These are phyloP conservation scores for Neodidymelliopsis sp. DNA, from an alignment of 2,329 filamentous ascomycete species.

Conservation along the genomic window DNA sequence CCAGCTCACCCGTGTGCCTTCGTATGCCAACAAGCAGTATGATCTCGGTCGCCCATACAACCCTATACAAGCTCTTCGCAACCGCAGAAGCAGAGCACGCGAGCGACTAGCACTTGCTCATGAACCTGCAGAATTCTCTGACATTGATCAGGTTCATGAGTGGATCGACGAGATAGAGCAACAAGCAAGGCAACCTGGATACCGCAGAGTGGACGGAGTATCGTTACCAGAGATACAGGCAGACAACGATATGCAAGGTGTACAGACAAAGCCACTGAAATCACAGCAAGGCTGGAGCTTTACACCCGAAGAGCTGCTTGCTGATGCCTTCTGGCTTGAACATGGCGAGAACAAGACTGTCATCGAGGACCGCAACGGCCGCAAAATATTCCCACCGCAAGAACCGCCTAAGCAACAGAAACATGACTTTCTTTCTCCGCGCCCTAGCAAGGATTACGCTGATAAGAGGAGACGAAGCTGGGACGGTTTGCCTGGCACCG, in stretches of 20 bases:
- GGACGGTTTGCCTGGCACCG: conserved; percentile 37
- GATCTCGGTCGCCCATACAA: conserved; percentile 80
- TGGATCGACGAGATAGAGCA: conserved; percentile 78
- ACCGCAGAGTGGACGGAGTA: conserved; percentile 48
- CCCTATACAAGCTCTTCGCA: conserved; percentile 89
- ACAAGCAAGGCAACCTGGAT: conserved; percentile 50
- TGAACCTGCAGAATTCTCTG: conserved; percentile 77
- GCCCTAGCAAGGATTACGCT: conserved; percentile 44
- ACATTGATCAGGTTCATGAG: conserved; percentile 72
- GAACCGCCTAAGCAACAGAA: conserved; percentile 28
- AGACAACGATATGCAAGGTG: conserved; percentile 30
- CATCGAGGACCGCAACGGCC: conserved; percentile 81
- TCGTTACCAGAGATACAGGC: conserved; percentile 43
- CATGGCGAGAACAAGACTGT: conserved; percentile 79
- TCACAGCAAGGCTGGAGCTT: conserved; percentile 86
- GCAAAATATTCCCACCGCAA: conserved; percentile 67
- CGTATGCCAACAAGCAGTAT: conserved; percentile 47
- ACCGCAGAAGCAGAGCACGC: conserved; percentile 82
- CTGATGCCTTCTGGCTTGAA: conserved; percentile 91
- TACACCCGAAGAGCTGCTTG: conserved; percentile 83
- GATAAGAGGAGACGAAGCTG: conserved; percentile 45
- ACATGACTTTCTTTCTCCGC: conserved; percentile 40
- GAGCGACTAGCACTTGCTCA: conserved; percentile 79
- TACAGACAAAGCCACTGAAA: conserved; percentile 67
- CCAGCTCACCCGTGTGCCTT: conserved; percentile 48